Evolutionary conservation across 306 rosid genomes (phyloP).

Genomic region (Begonia fuchsioides): DNA sequence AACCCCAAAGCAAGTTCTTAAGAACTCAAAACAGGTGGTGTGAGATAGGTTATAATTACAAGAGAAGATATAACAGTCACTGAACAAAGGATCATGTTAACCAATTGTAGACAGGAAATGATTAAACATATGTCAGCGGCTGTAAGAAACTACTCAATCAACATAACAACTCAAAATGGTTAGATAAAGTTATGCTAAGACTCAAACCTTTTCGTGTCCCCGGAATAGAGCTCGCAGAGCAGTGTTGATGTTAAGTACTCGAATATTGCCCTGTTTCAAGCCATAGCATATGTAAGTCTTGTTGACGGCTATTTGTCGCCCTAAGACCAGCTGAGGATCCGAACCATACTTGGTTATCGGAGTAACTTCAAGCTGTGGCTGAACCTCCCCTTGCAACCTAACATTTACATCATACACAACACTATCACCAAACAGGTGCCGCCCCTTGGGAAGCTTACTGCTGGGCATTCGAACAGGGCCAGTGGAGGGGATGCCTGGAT

Average conservation of each 20-base stretch:
- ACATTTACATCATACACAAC: slow-evolving; percentile 68
- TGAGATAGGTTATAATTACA: too few species aligned
- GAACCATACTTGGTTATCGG: slow-evolving; percentile 92
- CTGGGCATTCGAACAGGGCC: slow-evolving; percentile 59
- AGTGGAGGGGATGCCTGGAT: slow-evolving; percentile 22
- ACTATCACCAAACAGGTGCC: slow-evolving; percentile 64
- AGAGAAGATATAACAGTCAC: too few species aligned
- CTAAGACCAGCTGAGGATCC: slow-evolving; percentile 85
- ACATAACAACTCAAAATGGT: too few species aligned
- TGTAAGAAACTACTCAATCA: too few species aligned
- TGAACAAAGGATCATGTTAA: too few species aligned
- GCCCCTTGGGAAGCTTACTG: slow-evolving; percentile 68
- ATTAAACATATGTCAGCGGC: too few species aligned
- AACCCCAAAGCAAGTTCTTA: too few species aligned
- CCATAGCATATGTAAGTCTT: slow-evolving; percentile 93
- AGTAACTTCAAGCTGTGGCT: slow-evolving; percentile 93
- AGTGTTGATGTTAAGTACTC: slow-evolving; percentile 79
- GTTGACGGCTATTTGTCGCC: slow-evolving; percentile 94
- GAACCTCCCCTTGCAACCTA: slow-evolving; percentile 72
- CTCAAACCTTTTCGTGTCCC: slow-evolving; percentile 77
- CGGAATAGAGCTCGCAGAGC: slow-evolving; percentile 79
- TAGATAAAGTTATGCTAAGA: too few species aligned
- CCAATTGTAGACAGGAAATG: too few species aligned
- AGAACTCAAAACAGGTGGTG: too few species aligned
- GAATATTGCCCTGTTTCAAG: slow-evolving; percentile 78